Evolutionary conservation across 768 basidiomycete genomes (phyloP), one percentile per base, ranked within the genome.

Genomic region (Hydnomerulius pinastri): DNA sequence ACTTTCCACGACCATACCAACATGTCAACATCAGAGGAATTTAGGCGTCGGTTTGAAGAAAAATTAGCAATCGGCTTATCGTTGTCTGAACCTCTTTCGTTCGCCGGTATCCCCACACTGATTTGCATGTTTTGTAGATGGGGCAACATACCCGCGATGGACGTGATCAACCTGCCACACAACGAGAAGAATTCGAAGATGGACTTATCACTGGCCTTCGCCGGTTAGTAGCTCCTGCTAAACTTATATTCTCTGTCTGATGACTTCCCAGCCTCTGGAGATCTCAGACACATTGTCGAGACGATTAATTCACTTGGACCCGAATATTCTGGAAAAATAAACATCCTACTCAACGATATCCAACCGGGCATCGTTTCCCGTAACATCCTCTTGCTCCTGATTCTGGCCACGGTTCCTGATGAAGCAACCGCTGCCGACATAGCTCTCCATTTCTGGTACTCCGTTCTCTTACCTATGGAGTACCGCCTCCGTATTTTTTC

Each of bases 381-480:
- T 24, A 80, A 79, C 43, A 56, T 79, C 13, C 15, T 72, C 1
- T 49, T 79, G 11, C 70, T 80, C 18, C 55, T 72, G 18, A 70
- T 78, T 36, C 64, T 80, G n/a, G 70, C 71, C 3, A 65, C 55
- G 17, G 54, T 71, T 33, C 41, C 63, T 2, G 67, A 77, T 45
- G 48, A 60, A 47, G 43, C 10, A 6, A 18, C 68, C 17, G 73
- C 73, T 1, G 77, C 70, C 7, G 79, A 79, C 32, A 57, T 70
- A 4, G 77, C 76, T 5, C 65, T 78, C 18, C 78, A 80, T 50
- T 72, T 76, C 44, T 78, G 75, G 74, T 77, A 77, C 46, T 80
- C 78, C 2, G 66, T 66, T 6, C 73, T 73, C 49, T 42, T 78
- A 35, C 75, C 76, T 6, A 46, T 44, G 32, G 62, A 65, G 36